Evolutionary conservation across 495 filamentous ascomycete genomes (phyloP).

Genomic region (Talaromyces adpressus): DNA sequence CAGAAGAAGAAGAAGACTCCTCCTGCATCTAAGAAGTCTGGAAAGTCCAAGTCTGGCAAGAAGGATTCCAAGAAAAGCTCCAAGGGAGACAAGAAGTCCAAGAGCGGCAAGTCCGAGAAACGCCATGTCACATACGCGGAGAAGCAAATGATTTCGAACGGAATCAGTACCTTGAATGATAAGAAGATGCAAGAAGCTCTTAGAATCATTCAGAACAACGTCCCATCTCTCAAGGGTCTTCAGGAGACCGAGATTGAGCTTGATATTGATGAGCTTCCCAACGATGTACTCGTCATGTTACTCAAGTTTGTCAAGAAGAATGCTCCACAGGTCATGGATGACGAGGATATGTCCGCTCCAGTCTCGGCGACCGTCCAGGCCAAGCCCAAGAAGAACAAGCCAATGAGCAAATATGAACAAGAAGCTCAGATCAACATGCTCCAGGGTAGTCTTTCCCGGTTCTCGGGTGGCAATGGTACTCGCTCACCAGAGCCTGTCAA

Average conservation of each 20-base stretch:
- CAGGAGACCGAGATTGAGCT: slow-evolving; percentile 84
- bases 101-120: slow-evolving; percentile 38
- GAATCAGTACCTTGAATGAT: slow-evolving; percentile 67
- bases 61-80: slow-evolving; percentile 46
- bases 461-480: slow-evolving; percentile 32
- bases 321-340: slow-evolving; percentile 47
- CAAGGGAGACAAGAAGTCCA: slow-evolving; percentile 47
- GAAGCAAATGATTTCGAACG: slow-evolving; percentile 79
- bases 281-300: slow-evolving; percentile 66
- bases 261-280: slow-evolving; percentile 78
- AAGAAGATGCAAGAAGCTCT: slow-evolving; percentile 70
- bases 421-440: slow-evolving; percentile 81
- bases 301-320: slow-evolving; percentile 68
- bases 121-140: slow-evolving; percentile 62
- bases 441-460: slow-evolving; percentile 46
- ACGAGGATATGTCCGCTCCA: slow-evolving; percentile 26
- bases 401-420: slow-evolving; percentile 93
- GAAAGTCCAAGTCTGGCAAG: slow-evolving; percentile 45
- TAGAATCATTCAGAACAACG: slow-evolving; percentile 84
- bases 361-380: slow-evolving; percentile 42
- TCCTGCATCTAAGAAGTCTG: slow-evolving; percentile 49
- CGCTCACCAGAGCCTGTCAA: slow-evolving; percentile 33
- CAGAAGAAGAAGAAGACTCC: slow-evolving; percentile 50
- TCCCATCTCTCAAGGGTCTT: slow-evolving; percentile 66
- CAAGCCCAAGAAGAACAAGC: slow-evolving; percentile 96